Conservation (phyloP, 495 filamentous ascomycete species). For the Margaritispora aquatica region DNA sequence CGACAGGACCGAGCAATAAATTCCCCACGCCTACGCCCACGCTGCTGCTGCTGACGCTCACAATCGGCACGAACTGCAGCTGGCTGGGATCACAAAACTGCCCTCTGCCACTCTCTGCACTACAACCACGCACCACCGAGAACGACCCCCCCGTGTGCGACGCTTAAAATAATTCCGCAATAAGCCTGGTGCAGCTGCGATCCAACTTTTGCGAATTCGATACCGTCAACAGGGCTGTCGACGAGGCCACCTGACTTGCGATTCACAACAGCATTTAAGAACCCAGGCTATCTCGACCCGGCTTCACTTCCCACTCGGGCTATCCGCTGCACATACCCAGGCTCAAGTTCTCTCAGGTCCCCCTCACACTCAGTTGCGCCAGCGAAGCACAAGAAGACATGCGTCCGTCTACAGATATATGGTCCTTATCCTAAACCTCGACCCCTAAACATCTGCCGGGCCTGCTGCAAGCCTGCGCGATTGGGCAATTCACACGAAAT, state of each 20-base stretch:
- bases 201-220: slow-evolving; percentile 10
- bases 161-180: slow-evolving; percentile 9
- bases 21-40: background rate
- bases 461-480: slow-evolving; percentile 15
- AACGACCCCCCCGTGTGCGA: slow-evolving; percentile 1
- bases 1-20: no score
- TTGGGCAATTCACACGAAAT: slow-evolving; percentile 18
- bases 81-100: slow-evolving; percentile 11
- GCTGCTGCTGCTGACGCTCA: background rate
- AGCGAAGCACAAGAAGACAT: slow-evolving; percentile 15
- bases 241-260: slow-evolving; percentile 18
- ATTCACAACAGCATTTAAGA: background rate
- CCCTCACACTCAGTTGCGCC: background rate
- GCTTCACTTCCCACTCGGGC: slow-evolving; percentile 5
- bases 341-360: no score
- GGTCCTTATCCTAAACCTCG: slow-evolving; percentile 9
- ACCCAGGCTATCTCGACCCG: background rate
- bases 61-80: slow-evolving; percentile 1
- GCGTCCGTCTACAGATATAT: slow-evolving; percentile 14
- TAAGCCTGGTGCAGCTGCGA: slow-evolving; percentile 16
- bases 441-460: slow-evolving; percentile 8
- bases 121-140: background rate
- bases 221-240: background rate
- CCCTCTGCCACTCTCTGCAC: background rate
- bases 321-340: background rate